phyloP scores from a whole-genome alignment of 2,329 filamentous ascomycete species.

The Paraphaeosphaeria sporulosa region DNA sequence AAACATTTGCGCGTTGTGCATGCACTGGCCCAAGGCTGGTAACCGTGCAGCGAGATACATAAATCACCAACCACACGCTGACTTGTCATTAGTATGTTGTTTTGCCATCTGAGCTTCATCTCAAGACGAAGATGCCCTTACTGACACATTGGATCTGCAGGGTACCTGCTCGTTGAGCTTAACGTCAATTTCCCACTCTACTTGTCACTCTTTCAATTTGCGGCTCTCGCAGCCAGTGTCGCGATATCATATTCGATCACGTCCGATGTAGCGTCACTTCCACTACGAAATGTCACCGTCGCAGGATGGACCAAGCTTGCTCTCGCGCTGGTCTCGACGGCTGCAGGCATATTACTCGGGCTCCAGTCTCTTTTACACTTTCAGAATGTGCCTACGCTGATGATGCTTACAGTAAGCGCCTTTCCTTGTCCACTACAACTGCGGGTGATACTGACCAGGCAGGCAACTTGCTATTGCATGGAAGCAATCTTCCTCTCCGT shows the following conservation, averaged over 20 bases:
- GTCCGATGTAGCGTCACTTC: not conserved
- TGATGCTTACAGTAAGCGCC: conserved; percentile 40
- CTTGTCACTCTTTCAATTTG: conserved; percentile 22
- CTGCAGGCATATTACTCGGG: conserved; percentile 32
- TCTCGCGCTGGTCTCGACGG: conserved; percentile 13
- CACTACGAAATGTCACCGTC: not conserved
- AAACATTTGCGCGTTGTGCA: not conserved
- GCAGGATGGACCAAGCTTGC: conserved; percentile 1
- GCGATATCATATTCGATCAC: not conserved
- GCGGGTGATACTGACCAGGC: conserved; percentile 16
- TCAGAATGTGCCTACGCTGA: conserved; percentile 38
- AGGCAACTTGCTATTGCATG: conserved; percentile 25
- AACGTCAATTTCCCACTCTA: conserved; percentile 27
- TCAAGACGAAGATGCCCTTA: no score
- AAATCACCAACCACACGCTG: not conserved
- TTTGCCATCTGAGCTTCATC: not conserved
- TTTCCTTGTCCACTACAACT: not conserved
- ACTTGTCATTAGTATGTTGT: conserved; percentile 1
- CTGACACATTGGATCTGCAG: not conserved
- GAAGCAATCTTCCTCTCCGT: conserved; percentile 24
- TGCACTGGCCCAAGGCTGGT: not conserved
- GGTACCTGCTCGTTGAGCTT: conserved; percentile 27
- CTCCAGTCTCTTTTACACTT: conserved; percentile 42
- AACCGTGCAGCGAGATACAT: not conserved
- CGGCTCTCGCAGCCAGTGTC: not conserved